Base-by-base conservation (phyloP, 257 asterid species). In the Ilex asprella region DNA sequence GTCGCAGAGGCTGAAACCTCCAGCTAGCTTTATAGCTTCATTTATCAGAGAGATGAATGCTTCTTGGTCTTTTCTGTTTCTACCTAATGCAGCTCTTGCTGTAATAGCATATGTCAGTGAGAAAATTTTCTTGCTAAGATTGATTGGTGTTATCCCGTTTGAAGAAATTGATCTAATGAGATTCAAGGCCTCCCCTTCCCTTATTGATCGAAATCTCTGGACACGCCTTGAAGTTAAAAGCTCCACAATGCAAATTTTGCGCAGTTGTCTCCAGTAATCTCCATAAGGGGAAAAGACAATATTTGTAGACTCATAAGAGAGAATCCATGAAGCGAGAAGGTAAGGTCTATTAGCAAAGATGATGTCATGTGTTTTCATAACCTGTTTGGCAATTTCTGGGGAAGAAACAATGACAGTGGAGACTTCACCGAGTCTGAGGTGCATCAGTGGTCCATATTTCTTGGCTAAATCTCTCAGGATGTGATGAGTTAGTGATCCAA, bases 371-470 rank as follows among this genome's bases (percentile, higher is more conserved):
- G 67, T 58, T 39, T 68, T 63, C 1, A 73, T 50, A 7, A 63
- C 52, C 27, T 47, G 59, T 50, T 43, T 53, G 7, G 78, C 73
- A 31, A 49, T n/a, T 21, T 55, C 21, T 3, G 67, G 70, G 0
- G 78, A 73, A 12, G 78, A 73, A 35, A 67, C 54, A 8, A 73
- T 63, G 12, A 73, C 39, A 8, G 31, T 51, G 5, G 74, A 27
- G 16, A 73, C 47, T 55, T 67, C 56, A 2, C 78, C 74, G 1
- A 73, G 70, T 27, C 58, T 58, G 16, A 70, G 56, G 58, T 57
- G 70, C 73, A 75, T 41, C 7, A 75, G 10, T 9, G 66, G 58
- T 11, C 82, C 85, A 43, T 64, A 58, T 32, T 65, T 76, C 16
- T 47, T 47, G 60, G 78, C 44, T 12, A 78, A 27, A 35, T 35